Evolutionary conservation across 2,329 filamentous ascomycete genomes (phyloP), one percentile per base, ranked within the genome.

Genomic region (Conoideocrella luteorostrata): DNA sequence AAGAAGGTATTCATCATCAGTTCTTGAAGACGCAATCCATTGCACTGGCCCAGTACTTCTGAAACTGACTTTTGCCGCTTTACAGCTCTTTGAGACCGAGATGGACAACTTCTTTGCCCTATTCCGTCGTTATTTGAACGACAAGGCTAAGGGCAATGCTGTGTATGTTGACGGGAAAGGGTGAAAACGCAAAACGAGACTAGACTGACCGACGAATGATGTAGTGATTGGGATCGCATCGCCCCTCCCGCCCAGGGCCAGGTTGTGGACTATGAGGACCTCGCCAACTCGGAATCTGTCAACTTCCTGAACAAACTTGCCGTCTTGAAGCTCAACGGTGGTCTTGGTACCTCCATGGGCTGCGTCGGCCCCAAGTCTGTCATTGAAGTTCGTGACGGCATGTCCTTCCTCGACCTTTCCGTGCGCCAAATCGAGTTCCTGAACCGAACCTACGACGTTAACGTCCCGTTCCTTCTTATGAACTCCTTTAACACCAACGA

Each of bases 41-140:
- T 34, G 9, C n/a, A 9, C 32, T 13, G 7, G 32, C 9, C 32
- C n/a, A 7, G 9, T 10, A 12, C 10, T 15, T 34, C 10, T 28
- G 12, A 3, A 32, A 13, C 32, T 36, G 15, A 30, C 30, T 15
- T 13, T 48, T 43, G 54, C 45, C 24, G 21, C 10, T 9, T 18
- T 38, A 56, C 55, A 88, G 87, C 82, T 94, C 54, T 97, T 97
- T 68, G 91, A 97, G 74, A 94, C 90, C 4, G 91, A 98, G 73
- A 97, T 96, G 90, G 93, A 98, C 80, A 98, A 98, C 82, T 98
- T 98, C 78, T 98, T 98, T 65, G 85, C 89, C 49, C 85, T 98
- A 50, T 98, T 98, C 84, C 86, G 93, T 64, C 83, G 93, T 71
- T 98, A 96, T 71, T 76, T 98, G 52, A 96, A 96, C 66, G 93